phyloP scores from a whole-genome alignment of 129 eudicot genomes.

The Artemisia argyi region DNA sequence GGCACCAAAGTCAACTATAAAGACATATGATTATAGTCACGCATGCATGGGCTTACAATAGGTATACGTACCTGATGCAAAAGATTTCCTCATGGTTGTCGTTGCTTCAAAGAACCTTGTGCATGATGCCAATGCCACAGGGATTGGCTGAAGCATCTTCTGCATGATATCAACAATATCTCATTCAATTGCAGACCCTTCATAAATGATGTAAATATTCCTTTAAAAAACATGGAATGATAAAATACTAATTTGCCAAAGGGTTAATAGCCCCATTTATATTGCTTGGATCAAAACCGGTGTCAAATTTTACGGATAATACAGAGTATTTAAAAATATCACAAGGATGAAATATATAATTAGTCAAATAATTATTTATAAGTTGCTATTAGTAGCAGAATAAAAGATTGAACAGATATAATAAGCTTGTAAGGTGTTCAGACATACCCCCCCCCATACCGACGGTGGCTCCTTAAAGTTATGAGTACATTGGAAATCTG shows the following conservation, averaged over 20 bases:
- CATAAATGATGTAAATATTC: too few relatives aligned
- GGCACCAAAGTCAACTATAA: too few relatives aligned
- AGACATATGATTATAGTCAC: too few relatives aligned
- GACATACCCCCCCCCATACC: constrained; percentile 95
- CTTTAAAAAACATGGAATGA: not conserved
- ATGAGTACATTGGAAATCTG: constrained; percentile 95
- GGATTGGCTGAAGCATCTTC: constrained; percentile 99
- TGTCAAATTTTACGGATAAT: too few relatives aligned
- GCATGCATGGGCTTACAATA: too few relatives aligned
- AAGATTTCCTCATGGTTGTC: constrained; percentile 97
- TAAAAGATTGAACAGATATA: not conserved
- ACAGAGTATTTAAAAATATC: too few relatives aligned
- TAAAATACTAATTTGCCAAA: too few relatives aligned
- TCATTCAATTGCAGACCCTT: not conserved
- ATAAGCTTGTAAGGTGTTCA: not conserved
- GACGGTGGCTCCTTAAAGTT: constrained; percentile 97
- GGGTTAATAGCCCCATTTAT: too few relatives aligned
- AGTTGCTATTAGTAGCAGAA: not conserved
- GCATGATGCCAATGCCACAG: constrained; percentile 95
- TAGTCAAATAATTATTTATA: too few relatives aligned
- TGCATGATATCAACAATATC: constrained; percentile 21
- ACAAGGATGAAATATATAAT: too few relatives aligned
- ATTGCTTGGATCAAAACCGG: too few relatives aligned
- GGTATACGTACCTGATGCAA: too few relatives aligned
- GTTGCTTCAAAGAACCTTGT: constrained; percentile 94